These are phyloP conservation scores for Colletotrichum gloeosporioides DNA, from an alignment of 2,329 filamentous ascomycete species.

Conservation along the genomic window DNA sequence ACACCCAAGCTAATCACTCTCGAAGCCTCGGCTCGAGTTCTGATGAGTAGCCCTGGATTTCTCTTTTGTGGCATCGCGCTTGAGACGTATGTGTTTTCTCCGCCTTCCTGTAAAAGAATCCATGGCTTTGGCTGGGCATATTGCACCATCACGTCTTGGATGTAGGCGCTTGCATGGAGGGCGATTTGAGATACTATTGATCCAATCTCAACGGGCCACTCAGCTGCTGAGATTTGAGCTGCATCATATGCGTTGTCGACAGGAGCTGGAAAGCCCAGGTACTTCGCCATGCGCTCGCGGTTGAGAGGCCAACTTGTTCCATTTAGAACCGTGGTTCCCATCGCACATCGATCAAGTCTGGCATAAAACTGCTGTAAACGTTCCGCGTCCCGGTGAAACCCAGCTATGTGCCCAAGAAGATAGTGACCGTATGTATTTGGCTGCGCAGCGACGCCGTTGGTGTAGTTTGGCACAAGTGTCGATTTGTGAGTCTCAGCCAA, in stretches of 20 bases:
- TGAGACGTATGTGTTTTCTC: conserved; percentile 11
- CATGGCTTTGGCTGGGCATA: conserved; percentile 12
- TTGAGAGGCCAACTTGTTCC: conserved; percentile 19
- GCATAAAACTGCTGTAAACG: neutral
- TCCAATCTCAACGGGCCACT: conserved; percentile 13
- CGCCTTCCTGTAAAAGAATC: conserved; percentile 13
- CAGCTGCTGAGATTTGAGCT: conserved; percentile 5
- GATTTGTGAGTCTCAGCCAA: neutral
- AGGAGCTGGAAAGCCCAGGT: conserved; percentile 5
- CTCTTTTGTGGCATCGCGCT: conserved; percentile 18
- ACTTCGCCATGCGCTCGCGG: conserved; percentile 12
- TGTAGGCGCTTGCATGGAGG: conserved; percentile 4
- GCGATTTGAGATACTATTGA: neutral
- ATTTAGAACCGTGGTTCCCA: conserved; percentile 14
- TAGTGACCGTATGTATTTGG: conserved; percentile 17
- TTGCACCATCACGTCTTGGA: conserved; percentile 14
- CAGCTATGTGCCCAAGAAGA: neutral
- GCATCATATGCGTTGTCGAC: conserved; percentile 18
- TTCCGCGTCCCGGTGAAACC: conserved; percentile 3
- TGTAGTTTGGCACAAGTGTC: conserved; percentile 10
- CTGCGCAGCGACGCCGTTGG: conserved; percentile 13
- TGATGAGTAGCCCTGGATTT: neutral
- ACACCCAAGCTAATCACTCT: neutral
- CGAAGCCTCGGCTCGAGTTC: neutral
- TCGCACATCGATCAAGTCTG: conserved; percentile 6